phyloP scores from a whole-genome alignment of 2,329 filamentous ascomycete species.

The Fusarium sp. region DNA sequence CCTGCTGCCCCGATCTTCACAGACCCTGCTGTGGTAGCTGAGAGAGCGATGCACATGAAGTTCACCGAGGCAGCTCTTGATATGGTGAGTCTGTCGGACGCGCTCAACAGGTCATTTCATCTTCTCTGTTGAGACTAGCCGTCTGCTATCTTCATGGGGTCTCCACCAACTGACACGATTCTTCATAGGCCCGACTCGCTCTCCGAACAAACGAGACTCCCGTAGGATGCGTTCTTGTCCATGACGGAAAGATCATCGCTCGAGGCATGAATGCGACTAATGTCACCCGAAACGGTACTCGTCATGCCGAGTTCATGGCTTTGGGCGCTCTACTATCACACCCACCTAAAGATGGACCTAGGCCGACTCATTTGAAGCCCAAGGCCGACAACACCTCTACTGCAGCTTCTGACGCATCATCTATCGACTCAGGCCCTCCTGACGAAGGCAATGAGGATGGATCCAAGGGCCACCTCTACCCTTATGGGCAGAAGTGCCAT shows the following conservation, averaged over 20 bases:
- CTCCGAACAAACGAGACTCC: constrained; percentile 90
- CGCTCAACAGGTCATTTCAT: not conserved
- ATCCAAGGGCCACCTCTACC: constrained; percentile 66
- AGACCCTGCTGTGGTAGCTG: constrained; percentile 48
- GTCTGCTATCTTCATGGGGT: not conserved
- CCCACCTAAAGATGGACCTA: constrained; percentile 45
- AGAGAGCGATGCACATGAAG: constrained; percentile 51
- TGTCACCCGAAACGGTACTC: constrained; percentile 86
- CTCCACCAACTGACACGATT: constrained; percentile 25
- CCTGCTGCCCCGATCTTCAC: constrained; percentile 23
- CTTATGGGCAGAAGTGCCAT: constrained; percentile 70
- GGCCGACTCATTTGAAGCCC: constrained; percentile 50
- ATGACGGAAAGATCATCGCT: constrained; percentile 81
- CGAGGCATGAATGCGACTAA: constrained; percentile 98
- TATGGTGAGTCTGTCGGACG: constrained; percentile 72
- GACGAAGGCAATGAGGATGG: constrained; percentile 65
- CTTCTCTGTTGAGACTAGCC: not conserved
- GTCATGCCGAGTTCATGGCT: constrained; percentile 95
- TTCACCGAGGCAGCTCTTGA: constrained; percentile 89
- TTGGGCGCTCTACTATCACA: constrained; percentile 68
- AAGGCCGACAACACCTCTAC: constrained; percentile 46
- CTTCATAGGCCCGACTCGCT: constrained; percentile 79
- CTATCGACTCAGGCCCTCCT: constrained; percentile 38
- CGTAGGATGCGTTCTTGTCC: constrained; percentile 93
- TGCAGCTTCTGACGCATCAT: constrained; percentile 41